Evolutionary conservation across 176 grass and related monocot genomes (phyloP), one percentile per base, ranked within the genome.

Genomic region (Triticum dicoccoides): DNA sequence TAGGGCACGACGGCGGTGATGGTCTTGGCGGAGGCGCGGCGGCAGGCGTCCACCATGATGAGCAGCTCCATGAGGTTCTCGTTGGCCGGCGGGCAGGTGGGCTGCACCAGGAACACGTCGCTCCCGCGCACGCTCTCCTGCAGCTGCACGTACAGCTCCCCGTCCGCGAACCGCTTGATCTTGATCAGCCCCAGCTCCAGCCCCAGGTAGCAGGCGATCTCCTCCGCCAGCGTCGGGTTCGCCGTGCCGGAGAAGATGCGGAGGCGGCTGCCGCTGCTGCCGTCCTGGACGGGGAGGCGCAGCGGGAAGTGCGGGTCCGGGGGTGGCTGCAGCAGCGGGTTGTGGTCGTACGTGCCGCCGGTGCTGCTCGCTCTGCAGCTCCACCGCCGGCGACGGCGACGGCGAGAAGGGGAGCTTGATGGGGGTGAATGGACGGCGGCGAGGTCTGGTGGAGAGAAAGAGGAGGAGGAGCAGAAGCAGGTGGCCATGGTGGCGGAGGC

Each of bases 31-130:
- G 94, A 97, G 81, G 94, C 94, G 62, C 94, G 84, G 49, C 94
- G 82, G 69, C 94, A 94, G 47, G 94, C 94, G 80, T 97, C 94
- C 65, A 97, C 84, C 92, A 92, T 97, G 58, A 97, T 90, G 75
- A 97, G 82, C 24, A 97, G 85, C 92, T 97, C 94, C 88, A 97
- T 94, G 12, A 97, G 88, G 76, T 97, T 97, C 81, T 97, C 94
- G 83, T 97, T 97, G 17, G 94, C 90, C 10, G 94, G 90, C 10
- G 94, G 94, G 54, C 94, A 97, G 32, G 92, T 94, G 3, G 94
- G 94, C 79, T 97, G 92, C 20, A 97, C 89, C 15, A 94, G 80
- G 82, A 94, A 97, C 23, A 97, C 94, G 85, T 97, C 90, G 51
- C 92, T 92, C 13, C 94, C 94, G 25, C 90, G 89, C 80, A 97